Evolutionary conservation across 2,329 filamentous ascomycete species (phyloP).

Genomic region (Monosporascus sp.): DNA sequence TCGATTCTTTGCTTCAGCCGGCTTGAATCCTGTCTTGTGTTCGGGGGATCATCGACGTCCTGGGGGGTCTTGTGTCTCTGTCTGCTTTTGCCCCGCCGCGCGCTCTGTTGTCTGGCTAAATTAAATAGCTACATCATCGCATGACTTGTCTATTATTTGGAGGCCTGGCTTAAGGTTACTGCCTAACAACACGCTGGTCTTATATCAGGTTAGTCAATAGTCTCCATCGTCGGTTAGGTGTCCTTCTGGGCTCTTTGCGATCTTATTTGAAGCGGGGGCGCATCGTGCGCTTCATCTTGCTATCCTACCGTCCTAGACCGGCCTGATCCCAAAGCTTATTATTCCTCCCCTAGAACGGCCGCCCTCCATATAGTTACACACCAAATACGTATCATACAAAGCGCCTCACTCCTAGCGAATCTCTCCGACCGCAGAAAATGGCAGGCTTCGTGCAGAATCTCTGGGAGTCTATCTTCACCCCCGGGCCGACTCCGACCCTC

Average conservation of each 20-base stretch:
- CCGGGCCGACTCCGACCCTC: conserved; percentile 82
- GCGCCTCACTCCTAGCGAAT: conserved; percentile 13
- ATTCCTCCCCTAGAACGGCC: neutral
- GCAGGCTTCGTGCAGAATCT: conserved; percentile 66
- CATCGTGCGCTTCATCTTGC: neutral
- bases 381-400: conserved; percentile 7
- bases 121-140: neutral
- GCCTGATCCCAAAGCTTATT: neutral
- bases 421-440: conserved; percentile 34
- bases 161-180: conserved; percentile 5
- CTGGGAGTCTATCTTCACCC: conserved; percentile 89
- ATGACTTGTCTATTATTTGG: conserved; percentile 1
- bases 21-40: neutral
- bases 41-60: neutral
- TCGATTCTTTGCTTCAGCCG: neutral
- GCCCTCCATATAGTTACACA: conserved; percentile 16
- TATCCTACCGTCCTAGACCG: neutral
- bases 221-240: neutral
- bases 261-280: neutral
- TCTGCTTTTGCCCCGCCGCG: neutral
- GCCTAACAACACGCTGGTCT: conserved; percentile 15
- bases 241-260: neutral
- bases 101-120: conserved; percentile 9
- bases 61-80: neutral
- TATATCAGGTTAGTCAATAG: conserved; percentile 5